Percentiles rank a stretch among this genome's conserved stretches.
Conservation (phyloP, 1,139 yeast species). For the Diutina rugosa region DNA sequence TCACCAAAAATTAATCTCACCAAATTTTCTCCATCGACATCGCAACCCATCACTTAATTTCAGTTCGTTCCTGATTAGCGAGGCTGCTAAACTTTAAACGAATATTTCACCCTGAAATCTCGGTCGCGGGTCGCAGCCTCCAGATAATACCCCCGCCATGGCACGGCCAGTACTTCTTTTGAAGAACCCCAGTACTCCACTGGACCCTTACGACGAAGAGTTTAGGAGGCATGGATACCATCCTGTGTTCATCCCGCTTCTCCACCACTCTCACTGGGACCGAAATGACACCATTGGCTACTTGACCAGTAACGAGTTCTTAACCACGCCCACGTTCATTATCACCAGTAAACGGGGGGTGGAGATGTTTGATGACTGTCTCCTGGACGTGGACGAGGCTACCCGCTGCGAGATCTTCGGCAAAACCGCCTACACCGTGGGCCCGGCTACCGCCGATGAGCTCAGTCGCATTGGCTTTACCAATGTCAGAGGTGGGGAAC, state of each 20-base stretch:
- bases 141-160: neutral
- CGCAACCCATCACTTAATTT: too few relatives aligned
- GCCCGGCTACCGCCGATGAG: conserved; percentile 75
- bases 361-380: conserved; percentile 49
- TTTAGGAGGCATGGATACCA: conserved; percentile 21
- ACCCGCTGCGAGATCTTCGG: conserved; percentile 15
- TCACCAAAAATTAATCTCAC: too few relatives aligned
- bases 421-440: conserved; percentile 72
- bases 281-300: conserved; percentile 27
- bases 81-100: neutral
- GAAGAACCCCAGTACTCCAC: conserved; percentile 56
- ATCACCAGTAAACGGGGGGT: conserved; percentile 93
- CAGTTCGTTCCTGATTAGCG: neutral
- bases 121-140: neutral
- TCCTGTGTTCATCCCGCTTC: conserved; percentile 53
- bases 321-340: conserved; percentile 30
- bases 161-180: conserved; percentile 23
- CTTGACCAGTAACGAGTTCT: conserved; percentile 29
- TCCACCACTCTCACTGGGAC: conserved; percentile 48
- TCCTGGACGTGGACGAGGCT: conserved; percentile 10
- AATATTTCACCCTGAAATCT: neutral
- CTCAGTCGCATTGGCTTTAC: conserved; percentile 49
- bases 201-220: conserved; percentile 45
- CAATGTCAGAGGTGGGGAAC: conserved; percentile 56
- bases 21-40: too few relatives aligned